Evolutionary conservation across 2,329 filamentous ascomycete species (phyloP).

Genomic region (Stromatinia cepivora): DNA sequence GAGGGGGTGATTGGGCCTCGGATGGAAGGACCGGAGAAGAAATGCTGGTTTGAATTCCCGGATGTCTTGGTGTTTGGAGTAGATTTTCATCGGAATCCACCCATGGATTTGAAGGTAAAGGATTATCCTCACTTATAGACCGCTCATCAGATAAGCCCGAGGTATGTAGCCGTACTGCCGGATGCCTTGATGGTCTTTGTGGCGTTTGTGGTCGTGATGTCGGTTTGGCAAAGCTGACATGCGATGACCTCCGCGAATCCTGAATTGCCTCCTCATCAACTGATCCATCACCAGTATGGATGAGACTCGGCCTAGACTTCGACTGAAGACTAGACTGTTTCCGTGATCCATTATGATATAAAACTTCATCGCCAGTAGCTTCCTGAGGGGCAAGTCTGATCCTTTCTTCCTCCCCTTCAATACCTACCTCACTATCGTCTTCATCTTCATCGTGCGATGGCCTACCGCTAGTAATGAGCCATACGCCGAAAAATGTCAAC

Average conservation of each 20-base stretch:
- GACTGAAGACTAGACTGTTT: conserved; percentile 25
- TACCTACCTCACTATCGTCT: conserved; percentile 59
- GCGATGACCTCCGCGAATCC: conserved; percentile 34
- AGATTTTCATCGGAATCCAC: conserved; percentile 31
- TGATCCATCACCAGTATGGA: conserved; percentile 29
- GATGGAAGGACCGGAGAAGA: conserved; percentile 39
- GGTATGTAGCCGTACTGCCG: conserved; percentile 28
- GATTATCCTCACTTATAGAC: conserved; percentile 28
- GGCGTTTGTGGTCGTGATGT: conserved; percentile 32
- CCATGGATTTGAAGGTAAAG: conserved; percentile 39
- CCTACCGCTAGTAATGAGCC: conserved; percentile 88
- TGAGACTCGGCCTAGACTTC: conserved; percentile 21
- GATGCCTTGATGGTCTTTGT: conserved; percentile 31
- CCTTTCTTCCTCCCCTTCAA: conserved; percentile 63
- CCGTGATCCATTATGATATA: conserved; percentile 22
- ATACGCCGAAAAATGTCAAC: conserved; percentile 94
- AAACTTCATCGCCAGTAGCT: conserved; percentile 27
- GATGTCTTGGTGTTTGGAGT: conserved; percentile 29
- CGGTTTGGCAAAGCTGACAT: conserved; percentile 35
- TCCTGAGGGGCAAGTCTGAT: conserved; percentile 60
- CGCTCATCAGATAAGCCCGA: conserved; percentile 23
- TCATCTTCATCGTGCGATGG: conserved; percentile 62
- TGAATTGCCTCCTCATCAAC: conserved; percentile 24
- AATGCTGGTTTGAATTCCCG: conserved; percentile 31
- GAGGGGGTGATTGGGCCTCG: conserved; percentile 35